A percentile compares a stretch with the other conserved stretches of the same genome.
These are phyloP conservation scores for Populus hybrid DNA, from an alignment of 441 rosid genomes.

Conservation along the genomic window DNA sequence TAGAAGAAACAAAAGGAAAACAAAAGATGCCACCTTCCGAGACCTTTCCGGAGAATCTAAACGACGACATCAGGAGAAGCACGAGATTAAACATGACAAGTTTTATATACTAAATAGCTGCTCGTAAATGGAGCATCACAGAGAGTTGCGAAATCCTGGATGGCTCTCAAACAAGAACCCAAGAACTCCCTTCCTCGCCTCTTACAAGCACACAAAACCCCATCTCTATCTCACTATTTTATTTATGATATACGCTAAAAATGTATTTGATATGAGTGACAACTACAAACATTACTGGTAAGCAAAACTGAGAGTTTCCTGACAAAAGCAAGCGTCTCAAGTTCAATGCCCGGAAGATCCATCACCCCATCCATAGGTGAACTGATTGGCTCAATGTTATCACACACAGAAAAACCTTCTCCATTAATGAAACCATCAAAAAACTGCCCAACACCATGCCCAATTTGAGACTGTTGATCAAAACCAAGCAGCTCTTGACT, in stretches of 20 bases:
- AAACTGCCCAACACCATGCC: background rate
- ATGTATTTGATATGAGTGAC: background rate
- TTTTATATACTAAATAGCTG: background rate
- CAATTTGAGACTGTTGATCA: background rate
- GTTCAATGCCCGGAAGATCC: conserved; percentile 27
- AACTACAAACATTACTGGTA: conserved; percentile 21
- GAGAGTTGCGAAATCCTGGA: conserved; percentile 11
- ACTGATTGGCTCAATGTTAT: background rate
- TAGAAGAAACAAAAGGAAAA: background rate
- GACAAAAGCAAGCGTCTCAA: conserved; percentile 29
- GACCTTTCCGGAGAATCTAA: background rate
- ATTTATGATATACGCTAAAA: background rate
- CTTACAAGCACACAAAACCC: too few species aligned
- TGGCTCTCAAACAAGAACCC: conserved; percentile 7
- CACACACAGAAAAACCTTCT: conserved; percentile 12
- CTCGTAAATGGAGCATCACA: background rate
- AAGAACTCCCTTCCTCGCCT: conserved; percentile 9
- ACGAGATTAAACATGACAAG: background rate
- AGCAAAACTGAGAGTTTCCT: conserved; percentile 23
- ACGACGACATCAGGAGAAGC: background rate
- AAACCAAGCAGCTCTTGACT: conserved; percentile 16
- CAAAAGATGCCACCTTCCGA: conserved; percentile 6
- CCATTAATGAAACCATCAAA: background rate
- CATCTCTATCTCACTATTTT: too few species aligned
- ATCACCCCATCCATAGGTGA: conserved; percentile 8